phyloP scores from a whole-genome alignment of 108 stramenopile genomes.

The Fistulifera pelliculosa region DNA sequence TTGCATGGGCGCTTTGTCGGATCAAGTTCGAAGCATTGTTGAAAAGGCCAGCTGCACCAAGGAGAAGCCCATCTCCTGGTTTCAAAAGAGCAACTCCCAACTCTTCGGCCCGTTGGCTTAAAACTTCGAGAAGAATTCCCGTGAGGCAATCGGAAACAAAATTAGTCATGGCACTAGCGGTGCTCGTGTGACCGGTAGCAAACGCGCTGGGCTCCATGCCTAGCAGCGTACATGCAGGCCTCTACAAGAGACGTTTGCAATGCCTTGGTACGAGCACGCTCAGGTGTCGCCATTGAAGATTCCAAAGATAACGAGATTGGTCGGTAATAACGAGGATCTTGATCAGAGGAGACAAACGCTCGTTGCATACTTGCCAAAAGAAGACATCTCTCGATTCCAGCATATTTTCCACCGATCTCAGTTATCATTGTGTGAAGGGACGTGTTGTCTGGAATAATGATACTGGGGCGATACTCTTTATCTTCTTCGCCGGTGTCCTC shows the following conservation, averaged over 20 bases:
- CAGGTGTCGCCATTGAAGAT: not conserved
- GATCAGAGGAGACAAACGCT: conserved; percentile 38
- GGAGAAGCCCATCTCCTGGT: conserved; percentile 75
- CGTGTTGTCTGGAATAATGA: conserved; percentile 64
- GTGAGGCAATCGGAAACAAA: conserved; percentile 53
- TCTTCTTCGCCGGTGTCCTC: conserved; percentile 15
- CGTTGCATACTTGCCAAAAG: conserved; percentile 80
- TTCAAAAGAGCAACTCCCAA: conserved; percentile 50
- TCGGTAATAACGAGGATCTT: conserved; percentile 20
- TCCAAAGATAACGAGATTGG: conserved; percentile 5
- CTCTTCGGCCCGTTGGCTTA: conserved; percentile 62
- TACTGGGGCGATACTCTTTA: conserved; percentile 18
- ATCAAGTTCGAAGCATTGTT: conserved; percentile 17
- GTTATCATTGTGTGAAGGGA: conserved; percentile 58
- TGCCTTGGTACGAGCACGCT: conserved; percentile 17
- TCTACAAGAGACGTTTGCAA: conserved; percentile 77
- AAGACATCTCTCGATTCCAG: conserved; percentile 65
- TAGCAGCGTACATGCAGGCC: conserved; percentile 71
- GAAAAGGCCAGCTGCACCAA: conserved; percentile 59
- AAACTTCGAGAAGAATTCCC: conserved; percentile 52
- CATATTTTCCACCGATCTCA: conserved; percentile 77
- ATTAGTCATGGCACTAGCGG: conserved; percentile 73
- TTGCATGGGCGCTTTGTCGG: conserved; percentile 15
- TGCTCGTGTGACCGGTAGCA: conserved; percentile 78
- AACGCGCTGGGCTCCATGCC: conserved; percentile 70